A percentile compares a stretch with the other conserved stretches of the same genome.
Evolutionary conservation across 2,329 filamentous ascomycete genomes (phyloP).

Genomic region (Paracoccidioides lutzii): DNA sequence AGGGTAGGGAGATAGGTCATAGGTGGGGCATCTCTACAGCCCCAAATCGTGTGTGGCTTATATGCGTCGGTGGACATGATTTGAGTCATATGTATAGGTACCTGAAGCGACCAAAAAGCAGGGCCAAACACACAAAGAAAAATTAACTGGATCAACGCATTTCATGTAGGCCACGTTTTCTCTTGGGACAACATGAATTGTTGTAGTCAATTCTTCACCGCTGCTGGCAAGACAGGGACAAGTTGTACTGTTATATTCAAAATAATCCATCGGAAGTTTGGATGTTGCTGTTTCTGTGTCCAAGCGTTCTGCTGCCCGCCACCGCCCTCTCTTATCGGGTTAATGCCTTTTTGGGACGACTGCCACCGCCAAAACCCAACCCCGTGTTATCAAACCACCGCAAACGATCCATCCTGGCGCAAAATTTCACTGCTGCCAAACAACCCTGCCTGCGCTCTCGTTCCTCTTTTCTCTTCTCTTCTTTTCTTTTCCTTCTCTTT

Average conservation of each 20-base stretch:
- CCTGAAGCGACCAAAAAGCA: background rate
- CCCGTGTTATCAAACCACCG: background rate
- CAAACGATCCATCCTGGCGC: background rate
- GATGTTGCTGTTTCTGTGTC: background rate
- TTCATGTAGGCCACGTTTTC: background rate
- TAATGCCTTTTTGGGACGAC: background rate
- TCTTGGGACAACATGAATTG: background rate
- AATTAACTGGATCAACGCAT: background rate
- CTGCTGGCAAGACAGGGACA: too few species aligned
- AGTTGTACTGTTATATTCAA: background rate
- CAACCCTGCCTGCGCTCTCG: background rate
- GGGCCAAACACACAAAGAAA: background rate
- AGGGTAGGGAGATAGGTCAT: background rate
- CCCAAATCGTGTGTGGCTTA: background rate
- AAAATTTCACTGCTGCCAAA: background rate
- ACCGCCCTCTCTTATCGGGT: constrained; percentile 4
- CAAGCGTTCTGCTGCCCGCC: constrained; percentile 1
- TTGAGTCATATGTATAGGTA: background rate
- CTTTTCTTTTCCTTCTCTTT: background rate
- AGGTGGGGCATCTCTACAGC: background rate
- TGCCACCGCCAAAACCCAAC: background rate
- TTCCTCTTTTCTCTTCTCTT: background rate
- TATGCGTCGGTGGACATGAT: background rate
- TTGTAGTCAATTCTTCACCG: background rate
- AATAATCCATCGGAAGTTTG: background rate